Percentiles rank a stretch among this genome's conserved stretches.
phyloP scores from a whole-genome alignment of 208 protist species.

The Novymonas esmeraldas region DNA sequence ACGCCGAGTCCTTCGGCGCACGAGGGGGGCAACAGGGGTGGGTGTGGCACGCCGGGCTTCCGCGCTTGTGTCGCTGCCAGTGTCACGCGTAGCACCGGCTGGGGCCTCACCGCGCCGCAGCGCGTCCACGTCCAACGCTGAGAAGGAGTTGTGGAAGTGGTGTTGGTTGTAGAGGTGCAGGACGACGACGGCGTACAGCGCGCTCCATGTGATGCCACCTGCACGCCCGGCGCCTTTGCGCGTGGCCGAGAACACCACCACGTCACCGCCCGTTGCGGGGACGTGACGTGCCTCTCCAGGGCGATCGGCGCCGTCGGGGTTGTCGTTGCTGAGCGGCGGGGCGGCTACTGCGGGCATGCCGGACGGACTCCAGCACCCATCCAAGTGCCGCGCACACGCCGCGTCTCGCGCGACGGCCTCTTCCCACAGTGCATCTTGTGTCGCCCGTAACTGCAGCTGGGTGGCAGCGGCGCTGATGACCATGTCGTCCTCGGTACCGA shows the following conservation, averaged over 20 bases:
- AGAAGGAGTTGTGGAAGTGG: conserved; percentile 26
- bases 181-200: conserved; percentile 15
- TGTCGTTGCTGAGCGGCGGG: conserved; percentile 7
- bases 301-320: conserved; percentile 5
- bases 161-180: conserved; percentile 18
- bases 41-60: not conserved
- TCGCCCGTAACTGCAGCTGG: conserved; percentile 14
- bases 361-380: not conserved
- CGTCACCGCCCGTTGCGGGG: not conserved
- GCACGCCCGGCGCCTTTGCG: not conserved
- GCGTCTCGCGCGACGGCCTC: conserved; percentile 6
- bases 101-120: not conserved
- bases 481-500: conserved; percentile 18
- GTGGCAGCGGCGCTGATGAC: conserved; percentile 6
- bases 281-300: conserved; percentile 8
- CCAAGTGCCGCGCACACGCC: not conserved
- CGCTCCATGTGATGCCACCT: conserved; percentile 9
- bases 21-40: no score
- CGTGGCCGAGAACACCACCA: not conserved
- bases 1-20: no score
- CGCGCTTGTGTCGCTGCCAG: not conserved
- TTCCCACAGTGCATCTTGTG: conserved; percentile 14
- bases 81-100: not conserved
- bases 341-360: not conserved
- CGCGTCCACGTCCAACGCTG: conserved; percentile 3